Base-by-base conservation (phyloP, 306 rosid genomes). In the Vicia faba region DNA sequence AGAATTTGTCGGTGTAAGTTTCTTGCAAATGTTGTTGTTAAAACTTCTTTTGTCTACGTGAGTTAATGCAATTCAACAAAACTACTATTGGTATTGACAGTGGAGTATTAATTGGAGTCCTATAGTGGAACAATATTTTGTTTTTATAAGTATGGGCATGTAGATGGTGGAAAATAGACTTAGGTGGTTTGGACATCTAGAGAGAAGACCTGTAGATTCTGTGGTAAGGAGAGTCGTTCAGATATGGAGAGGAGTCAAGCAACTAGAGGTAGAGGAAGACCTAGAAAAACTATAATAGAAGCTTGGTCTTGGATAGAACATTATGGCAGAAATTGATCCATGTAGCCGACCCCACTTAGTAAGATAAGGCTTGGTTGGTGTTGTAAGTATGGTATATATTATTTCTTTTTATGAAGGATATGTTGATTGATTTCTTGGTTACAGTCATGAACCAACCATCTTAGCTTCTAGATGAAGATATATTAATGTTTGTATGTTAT, bases 1-100 rank as follows among this genome's bases (percentile, higher is more conserved):
- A 85, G 79, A 80, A 83, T 82, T 82, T 86, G 71, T 73, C 88
- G 10, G 80, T 86, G 98, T 93, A 89, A 78, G 95, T 84, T 63
- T 75, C 75, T 55, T 56, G 80, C 70, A 44, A 50, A 43, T 76
- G 56, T 75, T 74, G 11, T 8, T 33, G 77, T 61, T 63, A 19
- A 62, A 35, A 57, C 50, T 44, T 65, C 25, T 50, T 73, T 69
- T 6, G 11, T 69, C 54, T 16, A 61, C 51, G 33, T 19, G 70
- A 73, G 51, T 70, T 54, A 31, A 28, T 70, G 38, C 78, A 54
- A 72, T 49, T 66, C 62, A 66, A 68, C 57, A 31, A 49, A 70
- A 44, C 33, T 38, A 15, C 69, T 53, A 44, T 35, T 5, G 13
- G 60, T 41, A 36, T 15, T 9, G 63, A 55, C 58, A 68, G 41